Conservation (phyloP, 164 flowering plant genomes). For the Taxillus chinensis region DNA sequence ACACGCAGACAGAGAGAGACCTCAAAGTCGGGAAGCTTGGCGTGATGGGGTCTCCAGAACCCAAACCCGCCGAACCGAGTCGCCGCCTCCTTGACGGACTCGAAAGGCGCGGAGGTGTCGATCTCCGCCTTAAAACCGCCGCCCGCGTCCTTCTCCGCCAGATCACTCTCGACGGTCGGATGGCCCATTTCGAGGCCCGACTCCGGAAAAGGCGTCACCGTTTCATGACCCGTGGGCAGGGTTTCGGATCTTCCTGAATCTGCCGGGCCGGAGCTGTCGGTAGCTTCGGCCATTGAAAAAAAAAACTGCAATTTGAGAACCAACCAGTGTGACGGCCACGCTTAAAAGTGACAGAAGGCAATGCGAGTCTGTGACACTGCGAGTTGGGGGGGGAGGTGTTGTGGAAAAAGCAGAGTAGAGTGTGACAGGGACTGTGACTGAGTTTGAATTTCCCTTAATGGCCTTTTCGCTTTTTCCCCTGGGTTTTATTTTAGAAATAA, state of each 20-base stretch:
- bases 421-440: too few relatives aligned
- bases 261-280: background rate
- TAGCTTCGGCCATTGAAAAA: conserved; percentile 3
- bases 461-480: too few relatives aligned
- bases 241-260: conserved; percentile 1
- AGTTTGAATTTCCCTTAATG: too few relatives aligned
- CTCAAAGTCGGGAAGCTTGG: conserved; percentile 15
- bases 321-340: too few relatives aligned
- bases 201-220: background rate
- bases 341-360: too few relatives aligned
- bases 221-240: background rate
- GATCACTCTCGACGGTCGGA: background rate
- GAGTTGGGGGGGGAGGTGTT: too few relatives aligned
- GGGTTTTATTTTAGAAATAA: too few relatives aligned
- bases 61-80: conserved; percentile 76
- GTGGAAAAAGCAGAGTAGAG: too few relatives aligned
- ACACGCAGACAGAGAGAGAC: conserved; percentile 10
- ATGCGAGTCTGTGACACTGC: too few relatives aligned
- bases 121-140: conserved; percentile 47
- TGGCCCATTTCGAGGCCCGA: background rate
- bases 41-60: conserved; percentile 54
- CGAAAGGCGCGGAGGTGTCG: conserved; percentile 84
- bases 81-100: conserved; percentile 88
- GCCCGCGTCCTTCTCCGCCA: conserved; percentile 1
- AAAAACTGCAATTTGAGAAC: too few relatives aligned